Conservation (phyloP, 768 basidiomycete genomes). For the Lactifluus volemus region DNA sequence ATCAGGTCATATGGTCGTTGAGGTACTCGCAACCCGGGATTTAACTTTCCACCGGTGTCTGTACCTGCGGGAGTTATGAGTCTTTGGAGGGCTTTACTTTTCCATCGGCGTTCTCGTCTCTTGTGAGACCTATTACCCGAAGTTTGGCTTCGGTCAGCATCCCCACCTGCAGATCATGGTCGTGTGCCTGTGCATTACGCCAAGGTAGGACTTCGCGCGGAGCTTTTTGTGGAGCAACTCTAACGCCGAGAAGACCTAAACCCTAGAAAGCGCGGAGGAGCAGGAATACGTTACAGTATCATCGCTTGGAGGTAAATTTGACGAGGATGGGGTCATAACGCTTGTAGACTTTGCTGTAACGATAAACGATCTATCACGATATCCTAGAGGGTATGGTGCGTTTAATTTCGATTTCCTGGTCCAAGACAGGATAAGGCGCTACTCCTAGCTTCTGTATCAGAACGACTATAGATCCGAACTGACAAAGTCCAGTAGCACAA, state of each 20-base stretch:
- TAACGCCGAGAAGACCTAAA: neutral
- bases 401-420: neutral
- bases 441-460: neutral
- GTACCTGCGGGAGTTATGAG: neutral
- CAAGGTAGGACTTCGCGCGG: conserved; percentile 14
- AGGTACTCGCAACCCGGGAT: neutral
- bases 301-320: conserved; percentile 9
- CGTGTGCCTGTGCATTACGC: conserved; percentile 21
- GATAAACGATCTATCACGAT: neutral
- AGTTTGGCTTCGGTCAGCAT: neutral
- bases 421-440: neutral
- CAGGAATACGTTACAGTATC: conserved; percentile 17
- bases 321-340: conserved; percentile 2
- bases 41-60: neutral
- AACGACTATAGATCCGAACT: neutral
- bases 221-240: conserved; percentile 21
- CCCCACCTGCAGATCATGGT: neutral
- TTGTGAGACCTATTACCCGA: neutral
- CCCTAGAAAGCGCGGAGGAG: conserved; percentile 18
- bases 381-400: neutral
- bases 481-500: conserved; percentile 17
- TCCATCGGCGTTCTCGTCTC: neutral
- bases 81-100: neutral
- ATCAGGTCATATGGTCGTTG: neutral
- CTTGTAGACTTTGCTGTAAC: neutral